Evolutionary conservation across 345 rosid species (phyloP).

Genomic region (Dipteronia sinensis): DNA sequence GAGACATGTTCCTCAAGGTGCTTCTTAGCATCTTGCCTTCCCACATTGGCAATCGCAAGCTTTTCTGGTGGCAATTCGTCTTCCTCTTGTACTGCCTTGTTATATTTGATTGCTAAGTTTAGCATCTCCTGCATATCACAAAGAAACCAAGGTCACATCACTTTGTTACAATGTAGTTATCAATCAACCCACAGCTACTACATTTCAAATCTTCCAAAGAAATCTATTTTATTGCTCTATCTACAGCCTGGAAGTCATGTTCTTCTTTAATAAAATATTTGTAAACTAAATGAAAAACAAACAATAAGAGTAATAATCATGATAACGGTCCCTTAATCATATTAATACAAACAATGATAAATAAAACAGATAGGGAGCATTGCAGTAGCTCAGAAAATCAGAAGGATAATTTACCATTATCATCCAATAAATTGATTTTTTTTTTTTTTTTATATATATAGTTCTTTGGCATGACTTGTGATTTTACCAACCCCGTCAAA

Average conservation of each 20-base stretch:
- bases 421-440: neutral
- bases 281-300: neutral
- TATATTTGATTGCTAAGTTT: slow-evolving; percentile 74
- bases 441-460: no score
- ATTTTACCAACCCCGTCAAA: neutral
- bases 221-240: neutral
- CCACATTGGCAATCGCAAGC: slow-evolving; percentile 89
- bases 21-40: slow-evolving; percentile 98
- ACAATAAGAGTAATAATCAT: neutral
- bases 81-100: slow-evolving; percentile 98
- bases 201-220: neutral
- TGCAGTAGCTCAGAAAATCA: neutral
- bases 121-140: slow-evolving; percentile 81
- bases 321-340: no score
- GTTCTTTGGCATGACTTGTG: neutral
- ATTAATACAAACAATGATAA: neutral
- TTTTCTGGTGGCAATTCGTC: slow-evolving; percentile 96
- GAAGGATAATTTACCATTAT: neutral
- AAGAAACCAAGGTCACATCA: neutral
- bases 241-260: neutral
- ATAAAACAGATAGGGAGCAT: neutral
- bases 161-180: neutral
- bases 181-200: neutral
- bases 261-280: neutral
- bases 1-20: slow-evolving; percentile 97